Base-by-base conservation (phyloP, 2,329 filamentous ascomycete genomes). In the Epichloe typhina region DNA sequence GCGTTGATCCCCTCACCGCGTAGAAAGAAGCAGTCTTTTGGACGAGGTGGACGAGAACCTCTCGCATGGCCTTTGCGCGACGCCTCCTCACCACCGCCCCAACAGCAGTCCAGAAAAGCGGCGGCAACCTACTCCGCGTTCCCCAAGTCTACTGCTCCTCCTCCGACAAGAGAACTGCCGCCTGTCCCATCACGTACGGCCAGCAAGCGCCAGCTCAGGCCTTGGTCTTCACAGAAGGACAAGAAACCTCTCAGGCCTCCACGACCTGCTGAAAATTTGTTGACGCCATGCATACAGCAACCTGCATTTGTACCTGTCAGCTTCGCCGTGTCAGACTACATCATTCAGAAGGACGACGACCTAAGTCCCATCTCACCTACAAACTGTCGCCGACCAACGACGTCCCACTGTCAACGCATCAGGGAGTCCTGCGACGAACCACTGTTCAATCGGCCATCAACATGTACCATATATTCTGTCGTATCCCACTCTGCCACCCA, bases 121-220 rank as follows among this genome's bases (percentile, higher is more conserved):
- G 54, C 58, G 9, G 57, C 62, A 17, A 66, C 63, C 3, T 72
- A 72, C 53, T 71, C 71, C 1, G 62, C 70, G 39, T 72, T 71
- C 52, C 70, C 71, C 5, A 72, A 66, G 56, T 55, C 61, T 23
- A 12, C 45, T 2, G 12, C 38, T 41, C 40, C 41, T n/a, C 48
- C 47, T 43, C 46, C 54, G n/a, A 44, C 47, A 8, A 44, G 45
- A 17, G 37, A n/a, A 12, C 46, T 47, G 13, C 47, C 43, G 4
- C 11, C 44, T 7, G 21, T 37, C 5, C 50, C 50, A 4, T 19
- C 43, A 12, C 51, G 42, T n/a, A 15, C 15, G 21, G 42, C 43
- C 15, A 41, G 6, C 41, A 19, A 40, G 40, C 37, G 11, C 23
- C 42, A 33, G 19, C 42, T 54, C 54, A 43, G 23, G 6, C 41